Conservation (phyloP, 2,329 filamentous ascomycete species). For the Coniochaeta hoffmannii region DNA sequence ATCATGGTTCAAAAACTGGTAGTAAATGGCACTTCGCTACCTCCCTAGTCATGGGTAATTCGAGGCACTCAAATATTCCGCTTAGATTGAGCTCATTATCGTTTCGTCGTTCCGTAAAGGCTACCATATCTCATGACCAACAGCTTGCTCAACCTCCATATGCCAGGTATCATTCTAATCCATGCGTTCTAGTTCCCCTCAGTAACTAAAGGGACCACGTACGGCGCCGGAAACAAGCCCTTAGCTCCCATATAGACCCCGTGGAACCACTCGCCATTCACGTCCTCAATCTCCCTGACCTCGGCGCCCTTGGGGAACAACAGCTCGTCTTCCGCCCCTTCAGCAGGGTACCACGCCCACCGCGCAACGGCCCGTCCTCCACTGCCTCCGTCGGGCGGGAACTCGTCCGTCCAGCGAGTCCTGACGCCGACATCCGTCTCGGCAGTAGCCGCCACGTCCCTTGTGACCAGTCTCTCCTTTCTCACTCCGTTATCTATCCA, state of each 20-base stretch:
- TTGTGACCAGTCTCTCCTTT: slow-evolving; percentile 39
- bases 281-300: slow-evolving; percentile 73
- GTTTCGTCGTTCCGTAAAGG: too few species aligned
- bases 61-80: too few species aligned
- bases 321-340: slow-evolving; percentile 63
- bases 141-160: not conserved
- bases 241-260: slow-evolving; percentile 76
- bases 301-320: slow-evolving; percentile 78
- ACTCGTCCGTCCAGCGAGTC: slow-evolving; percentile 23
- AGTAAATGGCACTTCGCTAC: too few species aligned
- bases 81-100: too few species aligned
- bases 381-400: slow-evolving; percentile 70
- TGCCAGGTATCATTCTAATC: not conserved
- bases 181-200: not conserved
- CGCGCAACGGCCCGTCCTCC: slow-evolving; percentile 56
- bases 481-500: slow-evolving; percentile 34
- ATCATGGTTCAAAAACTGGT: too few species aligned
- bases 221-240: slow-evolving; percentile 74
- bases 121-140: not conserved
- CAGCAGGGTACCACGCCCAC: slow-evolving; percentile 73
- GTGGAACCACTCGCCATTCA: slow-evolving; percentile 87
- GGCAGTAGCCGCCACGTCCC: slow-evolving; percentile 39
- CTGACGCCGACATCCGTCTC: not conserved
- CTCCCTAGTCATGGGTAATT: too few species aligned
- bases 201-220: slow-evolving; percentile 39